Percentiles rank a stretch among this genome's conserved stretches.
phyloP scores from a whole-genome alignment of 805 yeast species.

The Yamadazyma nakazawae region DNA sequence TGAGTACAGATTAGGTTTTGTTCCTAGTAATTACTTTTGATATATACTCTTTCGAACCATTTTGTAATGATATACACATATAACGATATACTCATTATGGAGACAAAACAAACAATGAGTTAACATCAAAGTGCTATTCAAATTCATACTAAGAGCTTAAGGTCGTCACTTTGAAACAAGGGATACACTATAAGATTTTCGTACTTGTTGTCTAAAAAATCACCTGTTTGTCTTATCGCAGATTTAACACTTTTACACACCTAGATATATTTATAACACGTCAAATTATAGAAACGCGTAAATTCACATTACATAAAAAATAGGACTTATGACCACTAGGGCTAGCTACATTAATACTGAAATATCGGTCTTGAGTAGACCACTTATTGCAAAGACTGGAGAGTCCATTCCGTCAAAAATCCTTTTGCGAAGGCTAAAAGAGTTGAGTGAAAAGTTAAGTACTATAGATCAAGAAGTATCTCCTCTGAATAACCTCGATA shows the following conservation, averaged over 20 bases:
- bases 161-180: too few relatives aligned
- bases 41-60: neutral
- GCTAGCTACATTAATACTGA: neutral
- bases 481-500: constrained; percentile 40
- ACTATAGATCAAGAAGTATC: constrained; percentile 47
- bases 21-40: constrained; percentile 29
- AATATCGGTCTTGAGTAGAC: constrained; percentile 6
- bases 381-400: constrained; percentile 14
- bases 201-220: too few relatives aligned
- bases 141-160: too few relatives aligned
- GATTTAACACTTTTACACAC: too few relatives aligned
- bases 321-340: neutral
- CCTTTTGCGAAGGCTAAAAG: constrained; percentile 52
- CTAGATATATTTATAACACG: neutral
- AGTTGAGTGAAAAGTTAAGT: constrained; percentile 61
- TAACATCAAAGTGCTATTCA: too few relatives aligned
- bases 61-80: neutral
- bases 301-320: too few relatives aligned
- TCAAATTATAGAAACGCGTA: neutral
- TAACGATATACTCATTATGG: neutral
- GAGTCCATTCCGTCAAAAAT: constrained; percentile 62
- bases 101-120: too few relatives aligned
- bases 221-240: too few relatives aligned
- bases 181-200: too few relatives aligned
- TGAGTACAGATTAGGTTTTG: constrained; percentile 31